Percentiles rank a stretch among this genome's conserved stretches.
Evolutionary conservation across 169 alveolate species (phyloP).

Genomic region (Plasmodium blacklocki): DNA sequence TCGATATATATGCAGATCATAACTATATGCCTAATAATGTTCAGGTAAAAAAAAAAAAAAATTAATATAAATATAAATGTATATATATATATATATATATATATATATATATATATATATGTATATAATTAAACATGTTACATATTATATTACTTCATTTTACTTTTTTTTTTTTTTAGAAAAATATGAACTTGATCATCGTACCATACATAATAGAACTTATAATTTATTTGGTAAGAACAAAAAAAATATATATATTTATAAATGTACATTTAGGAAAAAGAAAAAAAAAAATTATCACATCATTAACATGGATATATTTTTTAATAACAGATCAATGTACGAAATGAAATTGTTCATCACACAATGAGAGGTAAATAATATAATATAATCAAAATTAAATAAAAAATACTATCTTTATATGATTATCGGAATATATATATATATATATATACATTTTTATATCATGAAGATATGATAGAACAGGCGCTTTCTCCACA

Average conservation of each 20-base stretch:
- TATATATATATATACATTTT: neutral
- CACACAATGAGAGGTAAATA: constrained; percentile 28
- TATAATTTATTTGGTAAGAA: constrained; percentile 45
- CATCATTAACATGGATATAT: neutral
- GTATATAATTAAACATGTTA: too few species aligned
- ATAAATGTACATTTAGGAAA: neutral
- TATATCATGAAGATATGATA: constrained; percentile 39
- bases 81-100: neutral
- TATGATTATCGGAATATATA: neutral
- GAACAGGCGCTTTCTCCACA: constrained; percentile 26
- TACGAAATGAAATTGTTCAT: constrained; percentile 43
- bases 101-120: neutral
- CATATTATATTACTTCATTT: too few species aligned
- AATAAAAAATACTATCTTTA: too few species aligned
- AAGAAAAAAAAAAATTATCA: neutral
- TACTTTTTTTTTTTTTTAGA: constrained; percentile 14
- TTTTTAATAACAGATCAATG: constrained; percentile 18
- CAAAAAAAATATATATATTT: neutral
- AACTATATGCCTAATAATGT: constrained; percentile 37
- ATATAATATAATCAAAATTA: too few species aligned
- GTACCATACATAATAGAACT: constrained; percentile 47
- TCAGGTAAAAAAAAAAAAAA: constrained; percentile 28
- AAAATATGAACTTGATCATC: constrained; percentile 15
- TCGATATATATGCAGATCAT: constrained; percentile 19
- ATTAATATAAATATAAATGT: neutral